phyloP scores from a whole-genome alignment of 192 early-diverging fungal species.

The Radiomyces spectabilis region DNA sequence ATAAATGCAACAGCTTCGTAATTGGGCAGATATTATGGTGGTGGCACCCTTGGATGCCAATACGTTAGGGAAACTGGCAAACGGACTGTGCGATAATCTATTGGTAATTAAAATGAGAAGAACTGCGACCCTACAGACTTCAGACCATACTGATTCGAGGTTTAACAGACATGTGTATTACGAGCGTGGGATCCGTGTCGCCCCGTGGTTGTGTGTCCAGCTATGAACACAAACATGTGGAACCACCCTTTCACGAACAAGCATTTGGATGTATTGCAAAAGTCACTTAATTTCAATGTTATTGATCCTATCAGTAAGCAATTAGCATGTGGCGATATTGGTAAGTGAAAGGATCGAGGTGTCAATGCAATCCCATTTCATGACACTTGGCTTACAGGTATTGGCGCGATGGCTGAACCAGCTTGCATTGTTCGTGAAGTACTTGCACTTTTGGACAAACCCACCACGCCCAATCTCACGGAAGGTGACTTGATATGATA shows the following conservation, averaged over 20 bases:
- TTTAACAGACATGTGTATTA: too few species aligned
- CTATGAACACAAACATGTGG: conserved; percentile 99
- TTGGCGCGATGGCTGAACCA: neutral
- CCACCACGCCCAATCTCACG: too few species aligned
- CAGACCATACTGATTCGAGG: too few species aligned
- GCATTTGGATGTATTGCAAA: conserved; percentile 54
- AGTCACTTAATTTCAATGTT: conserved; percentile 52
- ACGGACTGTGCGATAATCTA: conserved; percentile 90
- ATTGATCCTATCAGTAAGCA: conserved; percentile 76
- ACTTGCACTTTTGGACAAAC: neutral
- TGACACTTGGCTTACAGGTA: neutral
- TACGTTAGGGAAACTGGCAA: conserved; percentile 84
- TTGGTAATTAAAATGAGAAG: conserved; percentile 38
- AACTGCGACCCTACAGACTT: neutral
- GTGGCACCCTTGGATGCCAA: conserved; percentile 92
- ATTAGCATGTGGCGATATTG: conserved; percentile 88
- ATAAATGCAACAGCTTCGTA: conserved; percentile 56
- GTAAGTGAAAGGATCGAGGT: conserved; percentile 25
- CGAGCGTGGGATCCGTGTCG: too few species aligned
- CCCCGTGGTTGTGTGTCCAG: conserved; percentile 77
- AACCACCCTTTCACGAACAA: conserved; percentile 77
- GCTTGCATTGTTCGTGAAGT: neutral
- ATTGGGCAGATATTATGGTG: conserved; percentile 90
- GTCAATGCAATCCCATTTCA: neutral
- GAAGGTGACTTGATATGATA: too few species aligned